phyloP scores from a whole-genome alignment of 148 eudicot species.

The Cornus kousa region DNA sequence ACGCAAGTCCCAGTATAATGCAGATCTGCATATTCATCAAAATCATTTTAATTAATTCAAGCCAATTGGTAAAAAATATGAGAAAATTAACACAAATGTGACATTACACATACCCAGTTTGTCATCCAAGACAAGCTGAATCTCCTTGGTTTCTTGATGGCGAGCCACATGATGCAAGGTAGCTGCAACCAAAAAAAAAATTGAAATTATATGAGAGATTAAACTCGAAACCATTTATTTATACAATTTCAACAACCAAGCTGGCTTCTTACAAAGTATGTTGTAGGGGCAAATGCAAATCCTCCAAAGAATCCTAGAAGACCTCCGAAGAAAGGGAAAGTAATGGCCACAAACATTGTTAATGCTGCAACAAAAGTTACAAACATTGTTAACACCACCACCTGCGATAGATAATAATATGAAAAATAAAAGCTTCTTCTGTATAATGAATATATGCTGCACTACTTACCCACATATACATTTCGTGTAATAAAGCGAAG shows the following conservation, averaged over 20 bases:
- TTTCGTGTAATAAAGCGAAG: slow-evolving; percentile 37
- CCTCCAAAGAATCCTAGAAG: slow-evolving; percentile 39
- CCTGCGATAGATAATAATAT: not conserved
- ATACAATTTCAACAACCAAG: not conserved
- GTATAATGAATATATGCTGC: no score
- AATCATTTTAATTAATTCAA: not conserved
- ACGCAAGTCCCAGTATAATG: slow-evolving; percentile 20
- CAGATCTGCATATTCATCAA: slow-evolving; percentile 16
- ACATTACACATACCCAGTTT: slow-evolving; percentile 39
- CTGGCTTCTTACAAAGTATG: slow-evolving; percentile 27
- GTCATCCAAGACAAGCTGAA: slow-evolving; percentile 41
- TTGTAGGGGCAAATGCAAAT: slow-evolving; percentile 36
- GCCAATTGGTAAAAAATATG: not conserved
- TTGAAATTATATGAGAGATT: not conserved
- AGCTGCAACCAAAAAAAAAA: slow-evolving; percentile 20
- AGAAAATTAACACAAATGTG: not conserved
- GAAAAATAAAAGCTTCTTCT: not conserved
- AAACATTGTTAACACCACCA: slow-evolving; percentile 23
- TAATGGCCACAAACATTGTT: slow-evolving; percentile 30
- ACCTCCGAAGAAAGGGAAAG: slow-evolving; percentile 34
- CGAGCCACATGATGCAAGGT: slow-evolving; percentile 51
- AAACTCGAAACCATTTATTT: no score
- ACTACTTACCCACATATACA: slow-evolving; percentile 39
- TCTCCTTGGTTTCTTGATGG: slow-evolving; percentile 34
- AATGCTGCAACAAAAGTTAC: slow-evolving; percentile 21